A percentile compares a stretch with the other conserved stretches of the same genome.
These are phyloP conservation scores for Leccinum disarticulatum DNA, from an alignment of 768 basidiomycete genomes.

Conservation along the genomic window DNA sequence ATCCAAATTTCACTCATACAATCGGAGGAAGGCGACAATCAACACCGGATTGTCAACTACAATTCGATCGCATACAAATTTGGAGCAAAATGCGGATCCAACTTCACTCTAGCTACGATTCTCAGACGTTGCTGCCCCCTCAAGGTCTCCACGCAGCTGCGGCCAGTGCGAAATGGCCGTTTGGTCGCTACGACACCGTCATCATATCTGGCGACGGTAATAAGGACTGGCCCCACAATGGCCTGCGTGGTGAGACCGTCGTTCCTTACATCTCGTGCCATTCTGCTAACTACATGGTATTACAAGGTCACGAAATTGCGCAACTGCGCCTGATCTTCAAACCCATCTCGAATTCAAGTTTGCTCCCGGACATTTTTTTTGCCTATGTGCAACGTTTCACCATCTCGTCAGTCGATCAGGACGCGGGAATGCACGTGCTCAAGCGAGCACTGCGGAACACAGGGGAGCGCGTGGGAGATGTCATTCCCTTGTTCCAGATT, in stretches of 20 bases:
- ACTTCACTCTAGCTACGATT: neutral
- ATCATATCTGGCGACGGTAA: neutral
- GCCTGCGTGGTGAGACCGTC: neutral
- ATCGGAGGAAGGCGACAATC: neutral
- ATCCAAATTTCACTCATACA: neutral
- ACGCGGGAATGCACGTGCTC: neutral
- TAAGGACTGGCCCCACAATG: neutral
- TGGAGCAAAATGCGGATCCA: neutral
- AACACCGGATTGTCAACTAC: neutral
- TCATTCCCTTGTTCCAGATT: neutral
- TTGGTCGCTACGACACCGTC: neutral
- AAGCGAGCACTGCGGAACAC: neutral
- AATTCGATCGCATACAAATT: neutral
- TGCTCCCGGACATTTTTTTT: neutral
- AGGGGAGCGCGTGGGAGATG: neutral
- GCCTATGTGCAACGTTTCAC: neutral
- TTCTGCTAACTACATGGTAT: no score
- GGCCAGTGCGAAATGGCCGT: neutral
- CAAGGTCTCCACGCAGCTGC: neutral
- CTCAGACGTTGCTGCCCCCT: neutral
- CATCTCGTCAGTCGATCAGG: neutral
- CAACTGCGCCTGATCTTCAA: neutral
- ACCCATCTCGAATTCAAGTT: neutral
- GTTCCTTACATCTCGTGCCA: no score
- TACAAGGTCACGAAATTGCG: neutral